These are phyloP conservation scores for Eimeria maxima DNA, from an alignment of 169 alveolate species.

Conservation along the genomic window DNA sequence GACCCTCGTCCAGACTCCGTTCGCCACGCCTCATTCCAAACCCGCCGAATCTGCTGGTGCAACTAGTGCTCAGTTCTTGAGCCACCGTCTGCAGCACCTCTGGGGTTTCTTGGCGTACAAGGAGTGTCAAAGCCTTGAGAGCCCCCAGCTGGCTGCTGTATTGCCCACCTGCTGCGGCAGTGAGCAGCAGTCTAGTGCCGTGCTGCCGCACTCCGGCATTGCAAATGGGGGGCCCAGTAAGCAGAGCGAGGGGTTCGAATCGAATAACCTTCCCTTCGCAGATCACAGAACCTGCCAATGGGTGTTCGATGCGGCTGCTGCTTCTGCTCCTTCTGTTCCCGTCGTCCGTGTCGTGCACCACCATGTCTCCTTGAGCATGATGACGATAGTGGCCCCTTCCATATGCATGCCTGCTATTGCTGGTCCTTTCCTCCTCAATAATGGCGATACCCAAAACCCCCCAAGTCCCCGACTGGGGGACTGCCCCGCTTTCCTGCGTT, in stretches of 20 bases:
- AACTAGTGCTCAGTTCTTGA: slow-evolving; percentile 1
- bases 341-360: background rate
- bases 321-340: background rate
- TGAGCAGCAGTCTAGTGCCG: slow-evolving; percentile 11
- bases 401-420: background rate
- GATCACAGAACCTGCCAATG: background rate
- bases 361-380: background rate
- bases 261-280: background rate
- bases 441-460: slow-evolving; percentile 50
- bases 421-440: background rate
- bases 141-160: slow-evolving; percentile 36
- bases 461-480: slow-evolving; percentile 15
- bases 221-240: background rate
- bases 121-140: slow-evolving; percentile 19
- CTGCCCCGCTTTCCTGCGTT: background rate
- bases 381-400: background rate
- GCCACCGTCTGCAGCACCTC: background rate
- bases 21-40: background rate
- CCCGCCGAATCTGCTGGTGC: background rate
- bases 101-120: background rate
- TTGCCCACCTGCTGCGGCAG: background rate
- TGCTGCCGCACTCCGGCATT: slow-evolving; percentile 5
- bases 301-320: slow-evolving; percentile 4
- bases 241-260: background rate
- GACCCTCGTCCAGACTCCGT: background rate